phyloP scores from a whole-genome alignment of 2,329 filamentous ascomycete species.

The Parastagonospora nodorum region DNA sequence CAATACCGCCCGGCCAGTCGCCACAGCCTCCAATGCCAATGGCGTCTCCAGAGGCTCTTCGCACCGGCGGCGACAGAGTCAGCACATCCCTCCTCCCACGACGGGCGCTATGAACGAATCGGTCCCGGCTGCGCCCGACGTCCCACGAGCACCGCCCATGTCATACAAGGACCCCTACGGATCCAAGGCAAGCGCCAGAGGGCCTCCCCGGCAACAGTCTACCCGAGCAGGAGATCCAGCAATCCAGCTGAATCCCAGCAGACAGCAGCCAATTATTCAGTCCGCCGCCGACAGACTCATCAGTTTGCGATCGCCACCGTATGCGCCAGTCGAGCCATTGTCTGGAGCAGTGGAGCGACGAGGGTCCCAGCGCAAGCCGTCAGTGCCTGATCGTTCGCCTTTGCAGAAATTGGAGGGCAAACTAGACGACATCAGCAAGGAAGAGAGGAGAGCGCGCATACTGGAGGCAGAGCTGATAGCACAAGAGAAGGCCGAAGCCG shows the following conservation, averaged over 20 bases:
- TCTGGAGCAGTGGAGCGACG: conserved; percentile 33
- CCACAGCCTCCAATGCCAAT: conserved; percentile 20
- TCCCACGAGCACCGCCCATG: conserved; percentile 59
- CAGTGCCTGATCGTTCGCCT: conserved; percentile 84
- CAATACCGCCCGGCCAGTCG: conserved; percentile 34
- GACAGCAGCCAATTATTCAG: conserved; percentile 42
- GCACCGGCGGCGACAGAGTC: conserved; percentile 39
- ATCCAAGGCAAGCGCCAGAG: conserved; percentile 31
- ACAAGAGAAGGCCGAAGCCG: conserved; percentile 63
- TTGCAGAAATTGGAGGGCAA: conserved; percentile 92
- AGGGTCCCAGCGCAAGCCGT: conserved; percentile 47
- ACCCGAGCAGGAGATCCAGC: conserved; percentile 38
- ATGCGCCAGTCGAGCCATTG: conserved; percentile 35
- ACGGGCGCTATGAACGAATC: conserved; percentile 27
- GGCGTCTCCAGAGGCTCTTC: conserved; percentile 29
- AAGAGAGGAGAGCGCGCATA: conserved; percentile 86
- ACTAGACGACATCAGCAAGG: conserved; percentile 90
- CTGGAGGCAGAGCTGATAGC: conserved; percentile 79
- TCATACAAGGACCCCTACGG: conserved; percentile 47
- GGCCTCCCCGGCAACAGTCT: conserved; percentile 31
- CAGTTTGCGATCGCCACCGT: conserved; percentile 38
- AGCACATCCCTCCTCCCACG: conserved; percentile 33
- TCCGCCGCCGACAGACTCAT: conserved; percentile 38
- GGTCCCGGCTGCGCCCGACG: conserved; percentile 61
- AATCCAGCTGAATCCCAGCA: conserved; percentile 40